phyloP scores from a whole-genome alignment of 768 basidiomycete genomes.

The Galerina marginata region DNA sequence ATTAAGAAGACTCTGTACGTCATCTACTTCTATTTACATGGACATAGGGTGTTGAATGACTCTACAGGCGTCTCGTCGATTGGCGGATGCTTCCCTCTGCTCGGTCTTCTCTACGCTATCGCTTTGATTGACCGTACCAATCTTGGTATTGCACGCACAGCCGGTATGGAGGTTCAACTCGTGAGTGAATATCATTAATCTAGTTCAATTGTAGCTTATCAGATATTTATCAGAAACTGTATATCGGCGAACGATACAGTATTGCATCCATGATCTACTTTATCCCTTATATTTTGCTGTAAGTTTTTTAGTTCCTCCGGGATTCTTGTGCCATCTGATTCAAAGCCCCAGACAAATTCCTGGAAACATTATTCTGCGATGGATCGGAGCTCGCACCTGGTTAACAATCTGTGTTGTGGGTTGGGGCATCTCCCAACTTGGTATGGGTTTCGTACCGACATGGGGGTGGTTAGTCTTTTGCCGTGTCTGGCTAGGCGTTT shows the following conservation, averaged over 20 bases:
- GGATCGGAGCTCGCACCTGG: slow-evolving; percentile 32
- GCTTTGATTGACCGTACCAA: slow-evolving; percentile 44
- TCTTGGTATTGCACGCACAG: slow-evolving; percentile 39
- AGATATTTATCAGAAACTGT: slow-evolving; percentile 26
- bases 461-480: slow-evolving; percentile 33
- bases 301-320: slow-evolving; percentile 12
- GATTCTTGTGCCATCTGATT: slow-evolving; percentile 30
- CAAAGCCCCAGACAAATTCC: slow-evolving; percentile 39
- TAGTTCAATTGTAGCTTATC: background rate
- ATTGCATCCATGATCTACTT: slow-evolving; percentile 41
- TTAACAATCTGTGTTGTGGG: slow-evolving; percentile 30
- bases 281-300: slow-evolving; percentile 42
- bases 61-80: slow-evolving; percentile 35
- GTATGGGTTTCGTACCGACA: slow-evolving; percentile 36
- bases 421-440: slow-evolving; percentile 37
- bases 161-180: slow-evolving; percentile 41
- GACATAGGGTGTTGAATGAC: background rate
- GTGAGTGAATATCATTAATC: slow-evolving; percentile 21
- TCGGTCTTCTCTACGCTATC: slow-evolving; percentile 40
- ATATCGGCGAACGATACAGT: slow-evolving; percentile 38
- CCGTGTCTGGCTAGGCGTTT: slow-evolving; percentile 33
- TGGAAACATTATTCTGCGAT: slow-evolving; percentile 33
- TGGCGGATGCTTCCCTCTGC: slow-evolving; percentile 41
- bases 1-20: slow-evolving; percentile 28
- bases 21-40: background rate